phyloP scores from a whole-genome alignment of 1,284 basidiomycete species.

The Leccinum subrobustum region DNA sequence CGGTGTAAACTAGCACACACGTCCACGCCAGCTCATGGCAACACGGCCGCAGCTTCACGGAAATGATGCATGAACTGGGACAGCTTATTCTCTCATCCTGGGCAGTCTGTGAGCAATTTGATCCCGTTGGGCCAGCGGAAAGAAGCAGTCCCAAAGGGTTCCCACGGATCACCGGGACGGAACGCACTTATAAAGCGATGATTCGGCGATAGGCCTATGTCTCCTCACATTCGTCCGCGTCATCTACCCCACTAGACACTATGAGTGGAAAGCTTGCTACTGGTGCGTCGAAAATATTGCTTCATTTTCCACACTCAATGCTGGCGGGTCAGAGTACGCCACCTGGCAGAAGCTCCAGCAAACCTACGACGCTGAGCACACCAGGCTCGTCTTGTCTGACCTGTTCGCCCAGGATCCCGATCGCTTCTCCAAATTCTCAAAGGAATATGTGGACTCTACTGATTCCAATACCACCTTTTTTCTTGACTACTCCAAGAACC shows the following conservation, averaged over 20 bases:
- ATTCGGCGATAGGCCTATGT: not conserved
- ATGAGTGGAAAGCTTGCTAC: conserved; percentile 58
- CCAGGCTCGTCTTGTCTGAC: conserved; percentile 82
- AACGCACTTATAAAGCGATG: conserved; percentile 4
- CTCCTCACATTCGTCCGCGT: conserved; percentile 5
- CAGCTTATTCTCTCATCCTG: conserved; percentile 21
- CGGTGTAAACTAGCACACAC: conserved; percentile 15
- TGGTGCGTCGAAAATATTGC: conserved; percentile 33
- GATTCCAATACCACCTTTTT: conserved; percentile 79
- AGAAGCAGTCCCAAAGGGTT: conserved; percentile 7
- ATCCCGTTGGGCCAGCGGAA: conserved; percentile 4
- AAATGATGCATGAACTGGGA: not conserved
- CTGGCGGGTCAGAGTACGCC: conserved; percentile 62
- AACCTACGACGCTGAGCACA: conserved; percentile 76
- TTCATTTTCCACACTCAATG: not conserved
- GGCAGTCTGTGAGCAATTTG: conserved; percentile 14
- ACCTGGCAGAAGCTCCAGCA: conserved; percentile 91
- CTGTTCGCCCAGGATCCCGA: conserved; percentile 87
- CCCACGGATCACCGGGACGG: conserved; percentile 22
- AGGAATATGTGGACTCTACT: conserved; percentile 67
- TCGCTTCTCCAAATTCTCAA: conserved; percentile 87
- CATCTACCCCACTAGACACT: conserved; percentile 10
- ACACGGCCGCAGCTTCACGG: conserved; percentile 1
- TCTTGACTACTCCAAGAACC: conserved; percentile 96
- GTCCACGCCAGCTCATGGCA: not conserved